These are phyloP conservation scores for Suillus subluteus DNA, from an alignment of 768 basidiomycete genomes.

Conservation along the genomic window DNA sequence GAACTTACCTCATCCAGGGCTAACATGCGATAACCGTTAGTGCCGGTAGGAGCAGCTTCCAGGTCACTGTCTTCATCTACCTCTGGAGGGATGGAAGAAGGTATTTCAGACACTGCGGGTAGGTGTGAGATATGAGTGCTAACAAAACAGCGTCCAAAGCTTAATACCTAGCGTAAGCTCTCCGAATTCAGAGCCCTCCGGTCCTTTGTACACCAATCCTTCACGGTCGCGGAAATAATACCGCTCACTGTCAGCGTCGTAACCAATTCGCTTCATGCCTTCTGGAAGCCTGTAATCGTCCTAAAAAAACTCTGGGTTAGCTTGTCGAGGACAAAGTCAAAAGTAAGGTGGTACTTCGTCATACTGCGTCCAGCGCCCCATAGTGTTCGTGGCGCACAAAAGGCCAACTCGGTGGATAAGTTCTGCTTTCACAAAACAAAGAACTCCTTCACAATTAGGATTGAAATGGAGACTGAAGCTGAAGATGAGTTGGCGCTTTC, in stretches of 20 bases:
- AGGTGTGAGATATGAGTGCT: neutral
- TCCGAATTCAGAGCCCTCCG: slow-evolving; percentile 66
- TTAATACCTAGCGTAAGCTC: slow-evolving; percentile 45
- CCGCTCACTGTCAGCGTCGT: slow-evolving; percentile 69
- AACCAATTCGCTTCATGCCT: slow-evolving; percentile 67
- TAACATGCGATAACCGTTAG: slow-evolving; percentile 62
- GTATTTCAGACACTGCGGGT: slow-evolving; percentile 34
- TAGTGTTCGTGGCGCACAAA: slow-evolving; percentile 16
- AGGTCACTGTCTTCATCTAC: slow-evolving; percentile 46
- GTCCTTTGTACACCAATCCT: slow-evolving; percentile 58
- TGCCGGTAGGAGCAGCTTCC: slow-evolving; percentile 56
- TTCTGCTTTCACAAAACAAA: slow-evolving; percentile 14
- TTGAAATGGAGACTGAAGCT: slow-evolving; percentile 2
- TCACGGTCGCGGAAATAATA: slow-evolving; percentile 65
- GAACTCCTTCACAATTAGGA: neutral
- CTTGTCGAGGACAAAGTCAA: neutral
- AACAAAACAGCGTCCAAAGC: slow-evolving; percentile 1
- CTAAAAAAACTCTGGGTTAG: slow-evolving; percentile 28
- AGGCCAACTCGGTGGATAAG: slow-evolving; percentile 25
- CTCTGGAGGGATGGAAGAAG: slow-evolving; percentile 29
- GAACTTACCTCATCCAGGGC: slow-evolving; percentile 51
- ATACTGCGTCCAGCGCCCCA: slow-evolving; percentile 44
- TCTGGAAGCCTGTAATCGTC: slow-evolving; percentile 57
- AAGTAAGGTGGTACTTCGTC: slow-evolving; percentile 28
- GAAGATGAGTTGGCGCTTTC: neutral